Conservation (phyloP, 768 basidiomycete species). For the Epithele typhae region DNA sequence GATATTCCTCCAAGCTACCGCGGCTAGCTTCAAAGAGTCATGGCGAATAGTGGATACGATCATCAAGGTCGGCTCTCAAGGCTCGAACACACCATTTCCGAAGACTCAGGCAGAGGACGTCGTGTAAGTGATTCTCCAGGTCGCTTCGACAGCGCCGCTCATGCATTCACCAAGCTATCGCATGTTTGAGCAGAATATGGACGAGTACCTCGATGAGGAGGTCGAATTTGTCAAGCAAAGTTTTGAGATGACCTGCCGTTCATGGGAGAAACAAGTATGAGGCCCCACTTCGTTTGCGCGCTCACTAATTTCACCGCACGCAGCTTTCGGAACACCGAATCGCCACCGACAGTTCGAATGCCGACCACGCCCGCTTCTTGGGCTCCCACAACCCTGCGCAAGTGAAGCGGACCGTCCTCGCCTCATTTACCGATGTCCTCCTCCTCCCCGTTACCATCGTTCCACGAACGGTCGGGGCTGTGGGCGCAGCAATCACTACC, state of each 20-base stretch:
- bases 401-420: conserved; percentile 88
- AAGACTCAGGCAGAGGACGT: conserved; percentile 72
- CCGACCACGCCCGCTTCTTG: conserved; percentile 58
- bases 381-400: conserved; percentile 83
- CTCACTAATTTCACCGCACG: not conserved
- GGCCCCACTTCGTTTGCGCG: not conserved
- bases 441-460: conserved; percentile 95
- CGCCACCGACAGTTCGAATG: conserved; percentile 6
- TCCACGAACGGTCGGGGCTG: conserved; percentile 62
- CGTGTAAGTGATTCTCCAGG: conserved; percentile 47
- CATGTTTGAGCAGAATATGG: conserved; percentile 97
- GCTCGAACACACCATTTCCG: conserved; percentile 37
- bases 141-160: not conserved
- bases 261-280: conserved; percentile 75
- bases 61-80: conserved; percentile 47
- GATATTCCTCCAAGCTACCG: conserved; percentile 76
- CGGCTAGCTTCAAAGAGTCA: conserved; percentile 85
- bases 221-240: conserved; percentile 72
- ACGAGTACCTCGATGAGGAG: conserved; percentile 96
- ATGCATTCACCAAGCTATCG: conserved; percentile 55
- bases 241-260: conserved; percentile 70
- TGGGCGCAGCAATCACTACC: conserved; percentile 63
- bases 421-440: conserved; percentile 86
- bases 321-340: conserved; percentile 21
- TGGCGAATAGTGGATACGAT: conserved; percentile 84